Base-by-base conservation (phyloP, 805 yeast genomes). In the Torulaspora delbrueckii region DNA sequence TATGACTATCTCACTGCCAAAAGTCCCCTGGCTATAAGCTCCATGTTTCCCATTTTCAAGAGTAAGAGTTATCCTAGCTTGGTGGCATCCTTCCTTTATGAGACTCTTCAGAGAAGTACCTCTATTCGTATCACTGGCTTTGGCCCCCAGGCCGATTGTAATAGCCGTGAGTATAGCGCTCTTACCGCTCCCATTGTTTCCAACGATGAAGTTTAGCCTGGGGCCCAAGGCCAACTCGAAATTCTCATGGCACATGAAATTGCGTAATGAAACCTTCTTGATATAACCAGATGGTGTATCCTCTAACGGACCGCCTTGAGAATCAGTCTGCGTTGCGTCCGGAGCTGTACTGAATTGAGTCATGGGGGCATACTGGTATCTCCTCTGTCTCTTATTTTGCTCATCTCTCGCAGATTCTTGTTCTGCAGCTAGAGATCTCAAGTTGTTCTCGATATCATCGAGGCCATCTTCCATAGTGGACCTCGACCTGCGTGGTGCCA, bases 131-230 rank as follows among this genome's bases (percentile, higher is more conserved):
- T 81, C 87, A 16, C 81, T 72, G 1, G 97, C 96, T 55, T 82
- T 84, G 1, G 95, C 93, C 16, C 97, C 97, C 2, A 91, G 66
- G 2, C 96, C 91, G 4, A 88, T 82, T 6, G 90, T 80, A 1
- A 90, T 79, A 0, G 96, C 96, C 0, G 96, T 88, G 47, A 90
- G 68, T 14, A 90, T 76, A 1, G 97, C 95, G 60, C 87, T 78
- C 60, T 90, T 90, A 25, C 98, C 98, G 31, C 90, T 81, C 2
- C 98, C 98, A 59, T 90, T 90, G 46, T 84, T 74, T 16, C 98
- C 98, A 32, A 86, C 83, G 46, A 90, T 86, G 59, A 90, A 85
- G 62, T 90, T 90, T 54, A 90, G 73, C 43, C 82, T 78, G 0
- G 91, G 89, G 1, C 93, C 93, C 26, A 90, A 73, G 3, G 74